Evolutionary conservation across 2,329 filamentous ascomycete species (phyloP), one percentile per base, ranked within the genome.

Genomic region (Alternaria sp.): DNA sequence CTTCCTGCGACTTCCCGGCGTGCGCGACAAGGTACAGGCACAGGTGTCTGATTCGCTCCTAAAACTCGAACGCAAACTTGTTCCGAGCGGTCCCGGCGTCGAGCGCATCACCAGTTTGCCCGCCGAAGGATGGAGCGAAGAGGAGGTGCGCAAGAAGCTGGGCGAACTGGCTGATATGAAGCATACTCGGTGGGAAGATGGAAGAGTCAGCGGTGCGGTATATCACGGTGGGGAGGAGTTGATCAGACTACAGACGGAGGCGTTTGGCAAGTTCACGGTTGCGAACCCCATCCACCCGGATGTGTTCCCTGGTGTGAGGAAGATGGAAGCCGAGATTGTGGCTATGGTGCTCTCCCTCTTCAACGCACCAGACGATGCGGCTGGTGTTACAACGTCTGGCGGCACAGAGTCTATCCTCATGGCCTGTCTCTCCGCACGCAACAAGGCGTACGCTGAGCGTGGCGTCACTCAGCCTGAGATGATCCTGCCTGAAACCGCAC

Each of bases 261-360:
- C 96, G 0, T 98, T 95, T 85, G 92, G 92, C 69, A 92, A 92
- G 80, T 99, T 99, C 79, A 95, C 94, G 55, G 96, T 99, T 28
- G 88, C 94, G 43, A 99, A 99, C 80, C 96, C 96, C 4, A 96
- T 99, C 71, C 96, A 99, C 80, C 96, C 96, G 7, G 96, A 99
- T 82, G 95, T 99, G 46, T 99, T 99, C 82, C 96, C 96, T 15
- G 96, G 95, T 26, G 94, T 99, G 56, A 87, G 96, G 74, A 99
- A 99, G 87, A 99, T 99, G 96, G 96, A 99, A 84, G 95, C 96
- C 47, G 96, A 99, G 83, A 85, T 99, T 65, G 96, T 99, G 56
- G 92, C 94, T 69, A 99, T 99, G 95, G 94, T 96, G 78, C 84
- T 97, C 65, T 87, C 88, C 47, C 84, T 99, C 79, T 99, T 97